phyloP scores from a whole-genome alignment of 257 asterid species.

The Penstemon barbatus region DNA sequence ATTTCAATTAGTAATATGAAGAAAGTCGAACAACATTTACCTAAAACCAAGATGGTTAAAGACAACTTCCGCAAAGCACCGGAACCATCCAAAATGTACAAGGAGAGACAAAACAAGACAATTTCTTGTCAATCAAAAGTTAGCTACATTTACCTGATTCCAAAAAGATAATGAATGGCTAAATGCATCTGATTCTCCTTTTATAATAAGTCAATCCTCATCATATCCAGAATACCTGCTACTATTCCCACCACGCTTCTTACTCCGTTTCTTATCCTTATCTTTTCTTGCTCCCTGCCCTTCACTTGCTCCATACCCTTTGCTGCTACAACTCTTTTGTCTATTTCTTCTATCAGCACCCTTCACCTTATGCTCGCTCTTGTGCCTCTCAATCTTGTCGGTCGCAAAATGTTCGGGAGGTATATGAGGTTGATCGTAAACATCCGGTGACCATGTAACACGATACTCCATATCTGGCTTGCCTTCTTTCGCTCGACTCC shows the following conservation, averaged over 20 bases:
- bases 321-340: conserved; percentile 33
- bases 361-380: conserved; percentile 35
- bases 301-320: conserved; percentile 11
- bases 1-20: too few species aligned
- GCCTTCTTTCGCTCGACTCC: conserved; percentile 42
- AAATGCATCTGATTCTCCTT: too few species aligned
- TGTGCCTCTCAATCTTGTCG: conserved; percentile 29
- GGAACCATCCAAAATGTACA: too few species aligned
- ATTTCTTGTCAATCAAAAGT: too few species aligned
- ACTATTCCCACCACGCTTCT: conserved; percentile 36
- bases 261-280: conserved; percentile 39
- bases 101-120: too few species aligned
- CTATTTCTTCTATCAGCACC: conserved; percentile 38
- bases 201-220: conserved; percentile 12
- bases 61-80: too few species aligned
- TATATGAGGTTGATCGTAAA: conserved; percentile 47
- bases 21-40: too few species aligned
- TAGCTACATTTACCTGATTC: too few species aligned
- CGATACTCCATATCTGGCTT: conserved; percentile 28
- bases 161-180: too few species aligned
- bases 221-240: conserved; percentile 29
- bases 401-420: conserved; percentile 29
- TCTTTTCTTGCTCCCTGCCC: conserved; percentile 27
- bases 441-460: conserved; percentile 51
- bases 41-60: too few species aligned